Evolutionary conservation across 331 rosid genomes (phyloP).

Genomic region (Stylosanthes scabra): DNA sequence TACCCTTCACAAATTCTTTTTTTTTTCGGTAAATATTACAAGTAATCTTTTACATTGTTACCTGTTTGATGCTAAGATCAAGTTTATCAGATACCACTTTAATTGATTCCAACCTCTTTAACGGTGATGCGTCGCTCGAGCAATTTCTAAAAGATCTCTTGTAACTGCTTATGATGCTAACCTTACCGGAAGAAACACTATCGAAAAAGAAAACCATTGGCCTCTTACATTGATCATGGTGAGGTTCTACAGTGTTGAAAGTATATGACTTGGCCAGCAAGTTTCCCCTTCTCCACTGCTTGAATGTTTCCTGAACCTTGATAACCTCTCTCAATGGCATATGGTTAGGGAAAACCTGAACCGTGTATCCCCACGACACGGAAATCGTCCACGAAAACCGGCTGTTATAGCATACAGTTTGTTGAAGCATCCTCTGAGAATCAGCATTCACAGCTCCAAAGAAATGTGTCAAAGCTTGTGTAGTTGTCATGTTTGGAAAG

Average conservation of each 20-base stretch:
- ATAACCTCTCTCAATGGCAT: slow-evolving; percentile 60
- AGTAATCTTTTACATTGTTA: too few species aligned
- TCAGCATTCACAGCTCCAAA: slow-evolving; percentile 63
- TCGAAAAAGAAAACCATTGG: slow-evolving; percentile 70
- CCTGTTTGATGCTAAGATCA: slow-evolving; percentile 67
- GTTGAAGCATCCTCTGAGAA: slow-evolving; percentile 78
- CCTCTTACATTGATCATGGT: slow-evolving; percentile 70
- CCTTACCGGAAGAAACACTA: slow-evolving; percentile 40
- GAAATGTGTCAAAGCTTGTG: slow-evolving; percentile 68
- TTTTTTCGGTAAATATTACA: too few species aligned
- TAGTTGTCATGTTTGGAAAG: slow-evolving; percentile 75
- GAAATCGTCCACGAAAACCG: slow-evolving; percentile 84
- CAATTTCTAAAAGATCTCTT: slow-evolving; percentile 63
- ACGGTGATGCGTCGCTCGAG: slow-evolving; percentile 51
- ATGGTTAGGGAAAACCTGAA: slow-evolving; percentile 64
- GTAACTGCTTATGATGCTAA: slow-evolving; percentile 58
- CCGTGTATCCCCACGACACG: slow-evolving; percentile 98
- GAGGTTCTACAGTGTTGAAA: slow-evolving; percentile 56
- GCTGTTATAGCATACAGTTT: slow-evolving; percentile 76
- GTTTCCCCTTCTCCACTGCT: slow-evolving; percentile 61
- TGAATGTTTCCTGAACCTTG: slow-evolving; percentile 67
- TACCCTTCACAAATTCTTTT: too few species aligned
- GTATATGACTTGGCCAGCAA: slow-evolving; percentile 52
- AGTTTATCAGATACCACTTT: slow-evolving; percentile 71
- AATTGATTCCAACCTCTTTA: slow-evolving; percentile 58